Evolutionary conservation across 2,329 filamentous ascomycete genomes (phyloP), one percentile per base, ranked within the genome.

Genomic region (Beauveria sp.): DNA sequence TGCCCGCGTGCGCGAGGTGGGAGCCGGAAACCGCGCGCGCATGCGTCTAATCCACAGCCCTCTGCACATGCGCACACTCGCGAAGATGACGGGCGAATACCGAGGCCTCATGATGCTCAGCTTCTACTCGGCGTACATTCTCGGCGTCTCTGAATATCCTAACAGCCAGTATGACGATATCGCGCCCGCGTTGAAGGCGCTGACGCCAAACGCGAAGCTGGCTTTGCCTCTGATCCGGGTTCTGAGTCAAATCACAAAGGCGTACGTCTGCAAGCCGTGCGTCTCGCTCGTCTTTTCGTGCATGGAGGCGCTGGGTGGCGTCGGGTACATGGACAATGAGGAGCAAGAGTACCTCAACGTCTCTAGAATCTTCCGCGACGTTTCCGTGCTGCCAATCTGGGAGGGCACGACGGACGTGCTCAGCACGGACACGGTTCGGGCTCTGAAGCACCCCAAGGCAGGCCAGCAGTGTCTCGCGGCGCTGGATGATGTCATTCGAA

Each of bases 341-440:
- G 81, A 84, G 62, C 82, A 84, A 62, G 84, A 85, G 55, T 80
- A 84, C 43, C 75, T 89, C 61, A 91, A 91, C 67, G 74, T 91
- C 3, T 80, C 87, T 0, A 79, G 86, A 7, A 75, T 90, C 1
- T 84, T 85, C 66, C 80, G 89, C 8, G 88, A 91, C 66, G 83
- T 80, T 2, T 77, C 74, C 8, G 87, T 90, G 3, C 73, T 84
- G 55, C 79, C 82, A 16, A 90, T 91, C 54, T 89, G 86, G 85
- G 87, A 89, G 70, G 86, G 88, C 1, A 91, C 88, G 0, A 89
- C 87, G 0, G 87, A 90, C 66, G 85, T 91, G 6, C 76, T 91
- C 60, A 83, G 84, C 5, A 77, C 76, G 1, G 81, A 82, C 63
- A 74, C 80, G 18, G 63, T 81, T 16, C 70, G 79, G 22, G 77